phyloP scores from a whole-genome alignment of 163 green algal genomes.

The Smithsoniella earleae region DNA sequence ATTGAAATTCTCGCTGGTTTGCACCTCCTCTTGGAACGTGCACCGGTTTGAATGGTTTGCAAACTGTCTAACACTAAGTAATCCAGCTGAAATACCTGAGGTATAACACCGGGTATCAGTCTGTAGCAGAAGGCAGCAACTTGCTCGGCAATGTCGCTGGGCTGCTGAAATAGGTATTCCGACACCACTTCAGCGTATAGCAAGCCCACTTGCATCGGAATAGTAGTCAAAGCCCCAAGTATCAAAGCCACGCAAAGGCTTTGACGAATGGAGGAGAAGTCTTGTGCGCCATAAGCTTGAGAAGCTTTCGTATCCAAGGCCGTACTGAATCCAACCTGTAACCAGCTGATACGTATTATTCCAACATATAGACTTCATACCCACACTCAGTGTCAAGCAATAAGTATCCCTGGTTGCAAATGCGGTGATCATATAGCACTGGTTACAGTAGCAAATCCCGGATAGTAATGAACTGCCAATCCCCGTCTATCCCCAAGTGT shows the following conservation, averaged over 20 bases:
- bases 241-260: conserved; percentile 28
- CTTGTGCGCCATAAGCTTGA: conserved; percentile 47
- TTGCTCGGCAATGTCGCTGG: conserved; percentile 32
- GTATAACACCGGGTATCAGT: conserved; percentile 47
- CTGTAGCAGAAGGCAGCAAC: conserved; percentile 40
- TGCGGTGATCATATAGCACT: no score
- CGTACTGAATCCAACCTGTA: conserved; percentile 42
- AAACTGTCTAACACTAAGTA: background rate
- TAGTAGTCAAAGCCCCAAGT: conserved; percentile 26
- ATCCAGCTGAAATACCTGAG: conserved; percentile 33
- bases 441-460: no score
- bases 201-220: conserved; percentile 23
- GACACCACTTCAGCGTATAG: conserved; percentile 31
- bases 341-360: no score
- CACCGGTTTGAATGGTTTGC: conserved; percentile 34
- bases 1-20: no score
- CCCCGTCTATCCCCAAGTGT: background rate
- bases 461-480: no score
- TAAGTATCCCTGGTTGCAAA: no score
- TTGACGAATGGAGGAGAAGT: background rate
- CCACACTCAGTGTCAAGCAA: no score
- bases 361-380: no score
- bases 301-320: conserved; percentile 51
- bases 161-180: conserved; percentile 38
- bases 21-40: background rate